phyloP scores from a whole-genome alignment of 345 rosid genomes.

The Turnera subulata region DNA sequence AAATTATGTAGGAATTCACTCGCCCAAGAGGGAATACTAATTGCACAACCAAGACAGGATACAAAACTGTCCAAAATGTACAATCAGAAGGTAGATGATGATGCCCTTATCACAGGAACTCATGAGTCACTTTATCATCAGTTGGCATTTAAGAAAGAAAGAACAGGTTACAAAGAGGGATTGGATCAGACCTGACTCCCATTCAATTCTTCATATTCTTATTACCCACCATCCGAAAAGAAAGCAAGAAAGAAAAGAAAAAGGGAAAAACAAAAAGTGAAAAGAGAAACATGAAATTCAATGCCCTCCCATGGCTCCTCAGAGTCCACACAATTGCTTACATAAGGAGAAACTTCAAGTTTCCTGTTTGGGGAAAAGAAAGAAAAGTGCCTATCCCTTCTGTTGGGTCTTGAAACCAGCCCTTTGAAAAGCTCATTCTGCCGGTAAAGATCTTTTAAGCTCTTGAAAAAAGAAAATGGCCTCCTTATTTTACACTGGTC shows the following conservation, averaged over 20 bases:
- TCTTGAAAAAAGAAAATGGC: too few relatives aligned
- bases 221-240: not conserved
- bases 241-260: not conserved
- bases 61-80: constrained; percentile 1
- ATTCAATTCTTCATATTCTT: constrained; percentile 2
- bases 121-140: not conserved
- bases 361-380: constrained; percentile 16
- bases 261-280: not conserved
- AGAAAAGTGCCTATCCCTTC: too few relatives aligned
- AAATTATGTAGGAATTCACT: not conserved
- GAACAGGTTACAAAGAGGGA: constrained; percentile 18
- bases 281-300: constrained; percentile 16
- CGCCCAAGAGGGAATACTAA: not conserved
- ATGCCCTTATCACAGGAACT: not conserved
- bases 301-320: constrained; percentile 13
- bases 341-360: constrained; percentile 10
- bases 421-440: too few relatives aligned
- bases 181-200: constrained; percentile 20
- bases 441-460: too few relatives aligned
- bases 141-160: constrained; percentile 5
- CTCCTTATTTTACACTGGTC: not conserved
- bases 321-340: constrained; percentile 8
- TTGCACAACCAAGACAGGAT: not conserved
- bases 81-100: not conserved
- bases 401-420: too few relatives aligned